These are phyloP conservation scores for Cetraspora pellucida DNA, from an alignment of 192 early-diverging fungal species.

Conservation along the genomic window DNA sequence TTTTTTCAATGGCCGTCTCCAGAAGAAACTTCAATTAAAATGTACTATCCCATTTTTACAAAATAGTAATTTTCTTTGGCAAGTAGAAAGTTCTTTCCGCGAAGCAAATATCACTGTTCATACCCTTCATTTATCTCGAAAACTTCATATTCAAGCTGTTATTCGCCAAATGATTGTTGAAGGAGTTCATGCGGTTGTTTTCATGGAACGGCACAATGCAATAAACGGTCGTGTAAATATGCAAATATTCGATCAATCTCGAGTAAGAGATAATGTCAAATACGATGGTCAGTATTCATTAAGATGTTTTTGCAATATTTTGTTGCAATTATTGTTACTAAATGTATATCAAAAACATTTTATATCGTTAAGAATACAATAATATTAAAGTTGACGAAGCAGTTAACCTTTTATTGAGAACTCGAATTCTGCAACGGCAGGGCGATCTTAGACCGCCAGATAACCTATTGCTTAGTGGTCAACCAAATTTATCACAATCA, in stretches of 20 bases:
- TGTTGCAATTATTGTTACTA: neutral
- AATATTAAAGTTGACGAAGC: slow-evolving; percentile 38
- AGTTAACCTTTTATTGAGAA: slow-evolving; percentile 28
- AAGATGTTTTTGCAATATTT: neutral
- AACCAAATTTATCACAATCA: slow-evolving; percentile 9
- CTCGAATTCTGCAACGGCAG: slow-evolving; percentile 18
- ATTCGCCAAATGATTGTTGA: slow-evolving; percentile 40
- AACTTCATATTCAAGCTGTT: slow-evolving; percentile 30
- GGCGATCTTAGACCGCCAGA: slow-evolving; percentile 10
- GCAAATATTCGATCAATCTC: slow-evolving; percentile 37
- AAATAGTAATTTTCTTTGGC: slow-evolving; percentile 31
- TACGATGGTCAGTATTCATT: slow-evolving; percentile 36
- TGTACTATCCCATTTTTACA: neutral
- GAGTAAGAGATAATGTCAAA: slow-evolving; percentile 36
- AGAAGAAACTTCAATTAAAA: too few species aligned
- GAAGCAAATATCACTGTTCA: slow-evolving; percentile 34
- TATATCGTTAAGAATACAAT: slow-evolving; percentile 30
- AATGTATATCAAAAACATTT: neutral
- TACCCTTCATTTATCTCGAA: slow-evolving; percentile 34
- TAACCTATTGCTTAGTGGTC: slow-evolving; percentile 28
- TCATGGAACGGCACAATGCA: slow-evolving; percentile 26
- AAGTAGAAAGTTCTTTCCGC: slow-evolving; percentile 35
- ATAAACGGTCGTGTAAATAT: slow-evolving; percentile 31
- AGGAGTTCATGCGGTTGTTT: slow-evolving; percentile 36
- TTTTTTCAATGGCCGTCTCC: too few species aligned